A percentile compares a stretch with the other conserved stretches of the same genome.
Evolutionary conservation across 352 stramenopile species (phyloP).

Genomic region (Phytophthora citricola): DNA sequence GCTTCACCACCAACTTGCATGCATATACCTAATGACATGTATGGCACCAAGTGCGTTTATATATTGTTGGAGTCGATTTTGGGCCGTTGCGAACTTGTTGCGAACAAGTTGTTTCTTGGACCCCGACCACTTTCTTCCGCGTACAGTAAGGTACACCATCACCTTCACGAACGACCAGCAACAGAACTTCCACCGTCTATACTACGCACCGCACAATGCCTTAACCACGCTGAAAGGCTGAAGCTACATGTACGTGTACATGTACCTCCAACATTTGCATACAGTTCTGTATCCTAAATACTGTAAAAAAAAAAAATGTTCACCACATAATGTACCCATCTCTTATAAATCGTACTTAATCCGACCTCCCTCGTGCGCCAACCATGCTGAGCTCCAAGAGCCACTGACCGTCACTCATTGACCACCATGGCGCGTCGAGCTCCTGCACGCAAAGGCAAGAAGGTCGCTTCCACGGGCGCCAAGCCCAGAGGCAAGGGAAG

Average conservation of each 20-base stretch:
- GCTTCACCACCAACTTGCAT: neutral
- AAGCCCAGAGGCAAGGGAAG: constrained; percentile 8
- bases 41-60: no score
- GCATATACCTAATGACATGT: neutral
- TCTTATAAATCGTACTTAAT: constrained; percentile 18
- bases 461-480: neutral
- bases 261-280: neutral
- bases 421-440: constrained; percentile 29
- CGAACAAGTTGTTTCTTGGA: neutral
- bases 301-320: neutral
- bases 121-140: neutral
- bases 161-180: neutral
- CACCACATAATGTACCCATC: constrained; percentile 16
- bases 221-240: no score
- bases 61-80: neutral
- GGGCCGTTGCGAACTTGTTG: no score
- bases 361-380: constrained; percentile 5
- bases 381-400: constrained; percentile 17
- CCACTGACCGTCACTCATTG: constrained; percentile 6
- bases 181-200: no score
- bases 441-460: constrained; percentile 29
- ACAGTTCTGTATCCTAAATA: neutral
- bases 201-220: no score
- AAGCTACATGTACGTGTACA: neutral
- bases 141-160: neutral